Evolutionary conservation across 192 early-diverging fungal species (phyloP).

Genomic region (Entomortierella chlamydospora): DNA sequence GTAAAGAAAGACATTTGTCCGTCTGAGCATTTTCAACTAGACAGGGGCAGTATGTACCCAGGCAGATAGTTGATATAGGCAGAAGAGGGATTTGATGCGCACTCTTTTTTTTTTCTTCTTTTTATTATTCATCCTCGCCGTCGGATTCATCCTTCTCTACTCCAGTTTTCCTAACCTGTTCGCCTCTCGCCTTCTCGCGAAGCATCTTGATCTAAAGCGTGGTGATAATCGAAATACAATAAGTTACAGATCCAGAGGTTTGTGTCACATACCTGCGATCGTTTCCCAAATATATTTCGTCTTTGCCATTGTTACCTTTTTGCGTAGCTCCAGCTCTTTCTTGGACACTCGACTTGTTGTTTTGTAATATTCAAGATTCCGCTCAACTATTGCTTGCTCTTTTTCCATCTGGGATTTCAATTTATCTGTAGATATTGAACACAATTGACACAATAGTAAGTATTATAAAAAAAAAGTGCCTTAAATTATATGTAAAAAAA

Average conservation of each 20-base stretch:
- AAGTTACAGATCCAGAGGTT: background rate
- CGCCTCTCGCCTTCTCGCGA: constrained; percentile 25
- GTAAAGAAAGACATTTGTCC: no score
- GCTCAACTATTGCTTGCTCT: constrained; percentile 29
- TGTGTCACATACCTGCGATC: no score
- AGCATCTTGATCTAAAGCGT: constrained; percentile 54
- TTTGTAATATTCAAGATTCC: constrained; percentile 40
- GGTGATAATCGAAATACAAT: no score
- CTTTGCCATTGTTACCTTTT: constrained; percentile 21
- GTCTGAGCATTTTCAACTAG: no score
- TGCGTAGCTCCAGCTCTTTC: constrained; percentile 47
- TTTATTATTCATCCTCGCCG: constrained; percentile 21
- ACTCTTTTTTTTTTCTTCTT: background rate
- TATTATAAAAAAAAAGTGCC: background rate
- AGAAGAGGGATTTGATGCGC: no score
- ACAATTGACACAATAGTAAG: no score
- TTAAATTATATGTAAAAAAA: background rate
- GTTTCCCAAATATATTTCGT: no score
- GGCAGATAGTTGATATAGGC: no score
- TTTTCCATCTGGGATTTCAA: constrained; percentile 27
- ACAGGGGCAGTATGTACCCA: no score
- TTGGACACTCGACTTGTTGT: constrained; percentile 38
- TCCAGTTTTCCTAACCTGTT: constrained; percentile 13
- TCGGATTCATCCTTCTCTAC: constrained; percentile 43
- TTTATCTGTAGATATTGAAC: background rate